Conservation (phyloP, 2,329 filamentous ascomycete genomes). For the Cladosporium velox region DNA sequence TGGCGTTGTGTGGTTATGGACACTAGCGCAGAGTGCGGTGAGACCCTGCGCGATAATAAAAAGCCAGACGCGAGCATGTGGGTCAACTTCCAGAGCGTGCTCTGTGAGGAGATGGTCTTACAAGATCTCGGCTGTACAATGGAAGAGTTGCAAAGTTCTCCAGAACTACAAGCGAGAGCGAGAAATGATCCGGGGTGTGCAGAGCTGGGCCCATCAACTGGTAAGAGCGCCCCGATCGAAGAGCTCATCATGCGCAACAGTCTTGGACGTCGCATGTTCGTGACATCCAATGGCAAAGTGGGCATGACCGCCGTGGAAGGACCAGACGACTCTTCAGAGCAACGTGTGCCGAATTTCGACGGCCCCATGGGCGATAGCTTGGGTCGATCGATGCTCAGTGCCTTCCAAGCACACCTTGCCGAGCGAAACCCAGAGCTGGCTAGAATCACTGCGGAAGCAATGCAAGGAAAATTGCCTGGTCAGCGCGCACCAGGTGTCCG, state of each 20-base stretch:
- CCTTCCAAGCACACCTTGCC: conserved; percentile 10
- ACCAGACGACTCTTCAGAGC: background rate
- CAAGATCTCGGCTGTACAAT: conserved; percentile 14
- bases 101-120: conserved; percentile 19
- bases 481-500: conserved; percentile 15
- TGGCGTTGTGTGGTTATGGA: conserved; percentile 16
- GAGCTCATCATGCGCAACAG: conserved; percentile 9
- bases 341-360: conserved; percentile 5
- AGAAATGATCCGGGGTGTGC: background rate
- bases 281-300: background rate
- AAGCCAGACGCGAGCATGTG: background rate
- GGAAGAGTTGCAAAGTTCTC: conserved; percentile 5
- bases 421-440: conserved; percentile 1
- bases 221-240: conserved; percentile 4
- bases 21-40: background rate
- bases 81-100: conserved; percentile 8
- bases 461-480: conserved; percentile 4
- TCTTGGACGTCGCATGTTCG: conserved; percentile 16
- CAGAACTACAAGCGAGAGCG: conserved; percentile 8
- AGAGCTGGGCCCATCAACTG: background rate
- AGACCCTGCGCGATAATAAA: background rate
- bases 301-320: conserved; percentile 21
- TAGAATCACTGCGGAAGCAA: background rate
- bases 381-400: conserved; percentile 8
- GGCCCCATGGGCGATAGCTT: background rate